These are phyloP conservation scores for Darksidea phi DNA, from an alignment of 495 filamentous ascomycete species.

Conservation along the genomic window DNA sequence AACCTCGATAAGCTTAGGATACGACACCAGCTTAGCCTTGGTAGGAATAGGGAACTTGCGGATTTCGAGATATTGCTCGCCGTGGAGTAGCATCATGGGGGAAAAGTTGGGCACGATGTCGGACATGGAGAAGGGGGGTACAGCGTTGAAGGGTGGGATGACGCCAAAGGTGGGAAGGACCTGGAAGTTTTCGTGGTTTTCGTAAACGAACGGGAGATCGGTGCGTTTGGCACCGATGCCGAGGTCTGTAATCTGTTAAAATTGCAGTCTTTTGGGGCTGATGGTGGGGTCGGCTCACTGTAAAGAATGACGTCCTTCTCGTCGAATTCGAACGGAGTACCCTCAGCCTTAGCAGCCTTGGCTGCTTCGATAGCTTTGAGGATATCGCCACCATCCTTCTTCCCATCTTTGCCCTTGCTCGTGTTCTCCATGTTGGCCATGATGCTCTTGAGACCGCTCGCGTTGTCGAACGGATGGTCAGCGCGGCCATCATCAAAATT, in stretches of 20 bases:
- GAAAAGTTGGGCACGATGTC: constrained; percentile 92
- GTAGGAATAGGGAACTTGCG: constrained; percentile 94
- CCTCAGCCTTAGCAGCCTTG: constrained; percentile 65
- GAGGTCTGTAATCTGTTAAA: constrained; percentile 53
- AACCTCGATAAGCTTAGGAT: constrained; percentile 87
- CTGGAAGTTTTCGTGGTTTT: constrained; percentile 88
- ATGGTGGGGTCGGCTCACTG: constrained; percentile 47
- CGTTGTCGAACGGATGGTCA: constrained; percentile 78
- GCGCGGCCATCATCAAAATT: constrained; percentile 88
- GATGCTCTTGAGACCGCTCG: constrained; percentile 77
- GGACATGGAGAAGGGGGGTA: constrained; percentile 73
- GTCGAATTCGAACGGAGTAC: constrained; percentile 77
- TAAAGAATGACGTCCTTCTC: constrained; percentile 91
- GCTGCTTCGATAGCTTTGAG: constrained; percentile 75
- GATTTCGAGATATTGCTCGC: constrained; percentile 97
- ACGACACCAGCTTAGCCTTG: constrained; percentile 72
- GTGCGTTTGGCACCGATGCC: constrained; percentile 91
- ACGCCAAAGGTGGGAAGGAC: constrained; percentile 92
- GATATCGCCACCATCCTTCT: constrained; percentile 45
- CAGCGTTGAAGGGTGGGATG: constrained; percentile 85
- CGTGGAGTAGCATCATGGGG: constrained; percentile 98
- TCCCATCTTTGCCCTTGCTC: constrained; percentile 43
- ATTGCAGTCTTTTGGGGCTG: background rate
- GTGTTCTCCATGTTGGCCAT: constrained; percentile 89
- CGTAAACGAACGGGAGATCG: constrained; percentile 82